Evolutionary conservation across 139 green algal genomes (phyloP).

Genomic region (Tetraselmis chui): DNA sequence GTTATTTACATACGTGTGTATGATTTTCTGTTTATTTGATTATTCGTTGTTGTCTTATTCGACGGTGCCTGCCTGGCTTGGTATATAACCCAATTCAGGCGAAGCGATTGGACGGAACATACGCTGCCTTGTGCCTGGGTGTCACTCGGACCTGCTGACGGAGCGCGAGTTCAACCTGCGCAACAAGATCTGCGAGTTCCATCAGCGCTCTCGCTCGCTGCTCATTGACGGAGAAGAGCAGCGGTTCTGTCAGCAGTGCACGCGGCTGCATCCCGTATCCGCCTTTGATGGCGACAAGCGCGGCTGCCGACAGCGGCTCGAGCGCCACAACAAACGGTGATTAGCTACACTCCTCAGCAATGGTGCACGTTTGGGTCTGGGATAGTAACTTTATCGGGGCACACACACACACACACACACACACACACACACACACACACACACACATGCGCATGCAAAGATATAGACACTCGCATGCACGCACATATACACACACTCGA

Average conservation of each 20-base stretch:
- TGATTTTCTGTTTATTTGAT: too few species aligned
- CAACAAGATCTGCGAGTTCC: conserved; percentile 76
- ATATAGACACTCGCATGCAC: too few species aligned
- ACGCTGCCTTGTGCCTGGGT: conserved; percentile 63
- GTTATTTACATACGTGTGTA: too few species aligned
- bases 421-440: too few species aligned
- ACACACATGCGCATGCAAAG: too few species aligned
- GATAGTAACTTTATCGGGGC: too few species aligned
- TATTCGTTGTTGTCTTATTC: too few species aligned
- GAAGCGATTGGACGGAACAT: neutral
- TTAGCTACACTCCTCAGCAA: too few species aligned
- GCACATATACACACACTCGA: too few species aligned
- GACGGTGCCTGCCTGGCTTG: too few species aligned
- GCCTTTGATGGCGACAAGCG: conserved; percentile 40
- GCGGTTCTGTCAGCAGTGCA: conserved; percentile 40
- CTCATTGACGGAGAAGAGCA: conserved; percentile 15
- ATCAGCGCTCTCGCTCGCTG: conserved; percentile 41
- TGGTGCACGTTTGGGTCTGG: too few species aligned
- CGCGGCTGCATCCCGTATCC: conserved; percentile 19
- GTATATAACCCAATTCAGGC: neutral
- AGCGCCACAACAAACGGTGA: conserved; percentile 59
- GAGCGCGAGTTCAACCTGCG: conserved; percentile 69
- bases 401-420: too few species aligned
- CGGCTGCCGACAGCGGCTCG: conserved; percentile 34
- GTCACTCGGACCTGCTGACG: conserved; percentile 39